Evolutionary conservation across 148 eudicot genomes (phyloP).

Genomic region (Pharnaceum exiguum): DNA sequence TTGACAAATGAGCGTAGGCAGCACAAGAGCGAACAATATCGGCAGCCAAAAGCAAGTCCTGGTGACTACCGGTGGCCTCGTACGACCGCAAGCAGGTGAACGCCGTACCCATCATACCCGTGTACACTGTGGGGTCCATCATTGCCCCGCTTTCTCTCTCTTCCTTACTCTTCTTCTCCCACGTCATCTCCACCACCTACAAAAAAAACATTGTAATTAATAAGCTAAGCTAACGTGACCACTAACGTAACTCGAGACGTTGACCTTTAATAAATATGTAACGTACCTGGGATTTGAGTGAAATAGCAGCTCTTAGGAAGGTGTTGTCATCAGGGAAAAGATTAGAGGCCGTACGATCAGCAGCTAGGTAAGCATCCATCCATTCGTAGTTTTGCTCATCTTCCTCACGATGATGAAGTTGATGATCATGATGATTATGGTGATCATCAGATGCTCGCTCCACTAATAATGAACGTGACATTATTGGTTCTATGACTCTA

Average conservation of each 20-base stretch:
- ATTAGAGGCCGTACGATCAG: conserved; percentile 26
- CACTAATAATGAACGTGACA: conserved; percentile 14
- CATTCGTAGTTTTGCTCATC: no score
- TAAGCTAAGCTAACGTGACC: background rate
- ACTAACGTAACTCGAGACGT: no score
- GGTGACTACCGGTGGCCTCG: conserved; percentile 40
- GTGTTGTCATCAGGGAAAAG: conserved; percentile 24
- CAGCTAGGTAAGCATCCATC: background rate
- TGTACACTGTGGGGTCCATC: conserved; percentile 40
- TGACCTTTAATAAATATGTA: background rate
- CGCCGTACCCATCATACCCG: conserved; percentile 65
- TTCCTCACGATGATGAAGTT: background rate
- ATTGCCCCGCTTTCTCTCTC: background rate
- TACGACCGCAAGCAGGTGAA: conserved; percentile 56
- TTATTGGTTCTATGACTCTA: background rate
- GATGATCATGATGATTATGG: conserved; percentile 3
- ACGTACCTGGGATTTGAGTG: conserved; percentile 54
- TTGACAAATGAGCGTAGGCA: conserved; percentile 19
- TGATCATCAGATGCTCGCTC: conserved; percentile 3
- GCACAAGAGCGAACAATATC: conserved; percentile 50
- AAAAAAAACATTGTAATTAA: background rate
- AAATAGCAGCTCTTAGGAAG: conserved; percentile 44
- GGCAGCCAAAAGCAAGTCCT: conserved; percentile 40
- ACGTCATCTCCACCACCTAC: conserved; percentile 56
- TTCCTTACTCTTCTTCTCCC: conserved; percentile 19